Base-by-base conservation (phyloP, 2,329 filamentous ascomycete species). In the Gliomastix tumulicola region DNA sequence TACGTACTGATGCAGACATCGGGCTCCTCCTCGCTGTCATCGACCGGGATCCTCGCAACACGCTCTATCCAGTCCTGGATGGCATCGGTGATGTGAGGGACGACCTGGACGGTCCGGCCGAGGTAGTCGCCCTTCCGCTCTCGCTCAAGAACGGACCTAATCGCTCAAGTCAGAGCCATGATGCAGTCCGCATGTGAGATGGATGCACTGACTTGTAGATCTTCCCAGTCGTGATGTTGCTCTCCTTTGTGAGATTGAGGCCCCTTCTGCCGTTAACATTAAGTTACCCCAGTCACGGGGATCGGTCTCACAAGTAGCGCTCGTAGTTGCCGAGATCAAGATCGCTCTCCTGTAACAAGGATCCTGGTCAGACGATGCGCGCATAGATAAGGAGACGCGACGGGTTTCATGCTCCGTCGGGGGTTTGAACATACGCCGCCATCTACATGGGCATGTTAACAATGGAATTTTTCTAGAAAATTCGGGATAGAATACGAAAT, bases 191-290 rank as follows among this genome's bases (percentile, higher is more conserved):
- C n/a, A n/a, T n/a, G n/a, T n/a, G n/a, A 38, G 18, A 30, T 54
- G 82, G 73, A 50, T 95, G 88, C 37, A 96, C 89, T 51, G 84
- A 79, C 54, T 87, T 74, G 65, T 96, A 97, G 49, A 97, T 88
- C 69, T 97, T 96, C 55, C 92, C 92, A 6, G 90, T 95, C 4
- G 92, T 98, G 62, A 98, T 94, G 63, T 97, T 97, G 69, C 90
- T 88, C 49, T 95, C 88, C 43, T 82, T 73, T 8, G 79, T 87
- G 42, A 97, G 72, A 38, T 82, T 85, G 46, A 90, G 82, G 53
- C 82, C n/a, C n/a, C n/a, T n/a, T n/a, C n/a, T n/a, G n/a, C n/a
- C n/a, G n/a, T n/a, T n/a, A n/a, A n/a, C n/a, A n/a, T n/a, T n/a
- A n/a, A n/a, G n/a, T n/a, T n/a, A n/a, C n/a, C n/a, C n/a, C n/a